Base-by-base conservation (phyloP, 2,329 filamentous ascomycete species). In the Botrytis byssoidea region DNA sequence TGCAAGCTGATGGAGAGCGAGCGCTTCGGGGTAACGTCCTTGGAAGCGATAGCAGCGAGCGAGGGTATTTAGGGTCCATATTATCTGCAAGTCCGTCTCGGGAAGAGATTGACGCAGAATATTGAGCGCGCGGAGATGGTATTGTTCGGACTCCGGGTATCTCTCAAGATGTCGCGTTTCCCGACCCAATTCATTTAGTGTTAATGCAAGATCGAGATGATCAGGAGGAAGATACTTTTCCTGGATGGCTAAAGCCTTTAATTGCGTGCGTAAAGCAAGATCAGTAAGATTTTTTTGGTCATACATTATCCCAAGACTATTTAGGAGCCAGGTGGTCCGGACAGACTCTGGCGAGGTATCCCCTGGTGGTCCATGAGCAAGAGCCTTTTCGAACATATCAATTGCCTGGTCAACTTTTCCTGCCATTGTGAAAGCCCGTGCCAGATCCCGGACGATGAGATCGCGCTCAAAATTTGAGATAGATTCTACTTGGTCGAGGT, bases 291-390 rank as follows among this genome's bases (percentile, higher is more conserved):
- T 44, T 5, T 69, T 69, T 22, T 72, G 71, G 3, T 72, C 64
- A 42, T 72, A 72, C 71, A 72, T 72, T 61, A 72, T 72, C 5
- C 71, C 71, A 22, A 72, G 64, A 37, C 63, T 61, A 20, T 72
- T 72, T 4, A 72, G 55, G 18, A 72, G 71, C 71, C 71, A 72
- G 1, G 64, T 69, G 12, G 40, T 69, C 12, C 40, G 71, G 7
- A 68, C 42, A 22, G 64, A 61, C 40, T 72, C 37, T 5, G 10
- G 16, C 1, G n/a, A 51, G 5, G 20, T 3, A 29, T 9, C 6
- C 20, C 29, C 48, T 44, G 48, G 40, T 1, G 5, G 10, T 20
- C 48, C 40, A 14, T 67, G 29, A 5, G 70, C 14, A 40, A 72
- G 20, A 9, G 71, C 71, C 3, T 40, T 48, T 22, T 67, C 51